phyloP scores from a whole-genome alignment of 169 alveolate genomes.

The Plasmodium ovale region DNA sequence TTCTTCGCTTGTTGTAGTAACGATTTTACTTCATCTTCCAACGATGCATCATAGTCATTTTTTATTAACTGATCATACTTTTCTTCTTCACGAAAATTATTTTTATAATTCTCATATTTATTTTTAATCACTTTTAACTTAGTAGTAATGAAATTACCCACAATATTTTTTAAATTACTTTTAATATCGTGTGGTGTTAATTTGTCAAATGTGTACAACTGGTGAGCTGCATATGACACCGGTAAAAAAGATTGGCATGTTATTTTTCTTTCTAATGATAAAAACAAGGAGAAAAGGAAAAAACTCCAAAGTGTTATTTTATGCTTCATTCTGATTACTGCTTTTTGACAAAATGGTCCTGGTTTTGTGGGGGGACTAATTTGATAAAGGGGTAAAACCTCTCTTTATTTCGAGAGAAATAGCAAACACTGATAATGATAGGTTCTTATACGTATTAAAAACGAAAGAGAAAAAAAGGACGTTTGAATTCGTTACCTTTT shows the following conservation, averaged over 20 bases:
- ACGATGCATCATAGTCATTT: conserved; percentile 28
- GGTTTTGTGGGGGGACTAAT: no score
- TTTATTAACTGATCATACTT: background rate
- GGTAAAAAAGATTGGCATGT: conserved; percentile 57
- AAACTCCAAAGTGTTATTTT: no score
- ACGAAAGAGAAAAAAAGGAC: background rate
- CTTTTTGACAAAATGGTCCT: no score
- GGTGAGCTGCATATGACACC: conserved; percentile 62
- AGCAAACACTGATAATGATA: no score
- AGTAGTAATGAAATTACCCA: conserved; percentile 49
- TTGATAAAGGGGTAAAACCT: no score
- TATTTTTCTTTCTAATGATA: background rate
- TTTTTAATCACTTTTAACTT: conserved; percentile 29
- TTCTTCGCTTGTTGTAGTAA: conserved; percentile 38
- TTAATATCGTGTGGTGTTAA: conserved; percentile 47
- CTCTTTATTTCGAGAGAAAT: no score
- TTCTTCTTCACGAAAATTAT: background rate
- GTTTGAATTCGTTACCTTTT: background rate
- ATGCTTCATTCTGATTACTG: no score
- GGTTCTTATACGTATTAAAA: background rate
- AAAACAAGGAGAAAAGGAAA: background rate
- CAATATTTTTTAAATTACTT: conserved; percentile 27
- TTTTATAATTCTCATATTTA: conserved; percentile 20
- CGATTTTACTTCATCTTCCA: conserved; percentile 63
- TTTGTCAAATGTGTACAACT: conserved; percentile 45